Evolutionary conservation across 2,329 filamentous ascomycete genomes (phyloP), one percentile per base, ranked within the genome.

Genomic region (Microcyclospora tardicrescens): DNA sequence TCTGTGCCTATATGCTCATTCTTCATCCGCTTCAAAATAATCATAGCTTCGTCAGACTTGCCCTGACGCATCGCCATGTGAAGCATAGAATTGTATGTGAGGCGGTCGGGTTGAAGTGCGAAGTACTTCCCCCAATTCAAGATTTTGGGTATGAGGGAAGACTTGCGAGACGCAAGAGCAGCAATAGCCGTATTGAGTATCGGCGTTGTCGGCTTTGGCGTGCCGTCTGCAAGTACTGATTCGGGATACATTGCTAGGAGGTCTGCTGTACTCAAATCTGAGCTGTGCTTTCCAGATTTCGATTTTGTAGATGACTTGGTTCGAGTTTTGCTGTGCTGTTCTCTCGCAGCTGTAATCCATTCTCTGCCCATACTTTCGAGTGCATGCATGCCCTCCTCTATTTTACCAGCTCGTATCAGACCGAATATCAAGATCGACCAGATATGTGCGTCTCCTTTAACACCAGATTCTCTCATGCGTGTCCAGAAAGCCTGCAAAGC

Each of bases 351-450:
- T 13, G 56, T 58, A 12, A 62, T 42, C 81, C 81, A 87, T 3
- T 66, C 52, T 10, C 58, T 61, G 30, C 71, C 68, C 75, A 89
- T 80, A 45, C 84, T 72, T 28, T 75, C 66, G 32, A 89, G 62
- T 3, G 77, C 77, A 28, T 60, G 53, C 10, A 91, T 61, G n/a
- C 73, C 82, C 13, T 64, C 64, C 19, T 73, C 62, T 5, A 69
- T 49, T 43, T 70, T 63, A 27, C 71, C 68, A 34, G 68, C 61
- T 31, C 69, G 65, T 40, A 86, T 72, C 10, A 85, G 66, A 0
- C 75, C 77, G 16, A 75, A 71, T 33, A 91, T 73, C 16, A 80
- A 72, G 11, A 76, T 74, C 8, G 77, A 80, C 84, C 84, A 91
- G 30, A 78, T 74, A 38, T 66, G 53, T 6, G 59, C 58, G 56